Conservation (phyloP, 129 eudicot species). For the Lonicera japonica region DNA sequence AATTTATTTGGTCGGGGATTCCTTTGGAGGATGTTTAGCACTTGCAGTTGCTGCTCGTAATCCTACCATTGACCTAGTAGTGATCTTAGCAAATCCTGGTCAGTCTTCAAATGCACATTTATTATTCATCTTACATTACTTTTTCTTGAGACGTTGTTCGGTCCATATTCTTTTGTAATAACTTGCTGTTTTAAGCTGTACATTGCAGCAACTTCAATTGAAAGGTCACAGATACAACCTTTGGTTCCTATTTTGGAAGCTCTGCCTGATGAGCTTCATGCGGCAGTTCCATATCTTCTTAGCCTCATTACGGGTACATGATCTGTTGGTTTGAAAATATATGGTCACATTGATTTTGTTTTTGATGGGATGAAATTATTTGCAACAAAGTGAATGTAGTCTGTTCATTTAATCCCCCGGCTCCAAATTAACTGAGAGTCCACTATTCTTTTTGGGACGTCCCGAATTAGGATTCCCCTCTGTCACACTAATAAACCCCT, state of each 20-base stretch:
- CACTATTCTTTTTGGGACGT: too few relatives aligned
- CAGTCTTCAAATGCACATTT: neutral
- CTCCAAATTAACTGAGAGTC: too few relatives aligned
- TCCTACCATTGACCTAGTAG: constrained; percentile 29
- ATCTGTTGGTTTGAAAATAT: neutral
- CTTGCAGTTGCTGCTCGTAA: constrained; percentile 44
- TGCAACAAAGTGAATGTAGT: neutral
- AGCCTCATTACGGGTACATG: constrained; percentile 10
- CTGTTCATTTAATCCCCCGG: too few relatives aligned
- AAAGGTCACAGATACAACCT: constrained; percentile 21
- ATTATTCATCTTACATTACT: neutral
- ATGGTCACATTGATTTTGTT: neutral
- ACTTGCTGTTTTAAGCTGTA: neutral
- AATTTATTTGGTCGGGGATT: constrained; percentile 45
- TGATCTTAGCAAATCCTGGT: constrained; percentile 48
- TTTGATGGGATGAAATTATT: neutral
- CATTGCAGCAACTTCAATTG: constrained; percentile 31
- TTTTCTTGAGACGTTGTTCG: neutral
- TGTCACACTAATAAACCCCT: too few relatives aligned
- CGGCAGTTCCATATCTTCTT: constrained; percentile 7
- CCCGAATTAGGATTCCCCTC: too few relatives aligned
- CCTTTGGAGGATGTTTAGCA: constrained; percentile 46
- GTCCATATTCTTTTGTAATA: neutral
- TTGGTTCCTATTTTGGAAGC: constrained; percentile 20
- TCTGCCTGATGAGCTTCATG: constrained; percentile 13